These are phyloP conservation scores for Fusarium paranaense DNA, from an alignment of 2,329 filamentous ascomycete genomes.

Conservation along the genomic window DNA sequence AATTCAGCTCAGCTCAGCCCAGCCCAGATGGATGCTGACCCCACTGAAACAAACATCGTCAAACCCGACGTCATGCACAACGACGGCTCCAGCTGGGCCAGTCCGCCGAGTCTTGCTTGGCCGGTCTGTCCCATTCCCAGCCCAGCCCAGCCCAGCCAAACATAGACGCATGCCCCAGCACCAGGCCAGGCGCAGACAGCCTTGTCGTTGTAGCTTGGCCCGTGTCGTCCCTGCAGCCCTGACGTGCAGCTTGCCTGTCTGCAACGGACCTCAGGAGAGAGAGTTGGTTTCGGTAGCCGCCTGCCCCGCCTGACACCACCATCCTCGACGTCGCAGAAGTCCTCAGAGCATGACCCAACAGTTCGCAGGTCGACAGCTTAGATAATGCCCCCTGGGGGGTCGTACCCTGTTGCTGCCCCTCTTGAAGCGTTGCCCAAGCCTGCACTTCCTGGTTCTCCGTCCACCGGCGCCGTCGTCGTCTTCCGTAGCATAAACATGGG, in stretches of 20 bases:
- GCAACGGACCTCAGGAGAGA: constrained; percentile 15
- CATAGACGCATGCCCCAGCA: constrained; percentile 15
- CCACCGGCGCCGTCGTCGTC: constrained; percentile 66
- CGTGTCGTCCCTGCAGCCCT: constrained; percentile 25
- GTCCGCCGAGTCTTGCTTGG: constrained; percentile 11
- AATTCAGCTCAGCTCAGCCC: constrained; percentile 25
- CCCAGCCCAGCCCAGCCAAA: constrained; percentile 21
- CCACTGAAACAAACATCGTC: constrained; percentile 41
- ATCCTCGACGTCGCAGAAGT: constrained; percentile 8
- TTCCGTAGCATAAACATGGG: constrained; percentile 98
- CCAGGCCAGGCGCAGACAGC: constrained; percentile 29
- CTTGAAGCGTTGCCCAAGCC: constrained; percentile 60
- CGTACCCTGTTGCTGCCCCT: constrained; percentile 61
- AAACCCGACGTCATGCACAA: constrained; percentile 32
- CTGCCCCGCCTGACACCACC: constrained; percentile 12
- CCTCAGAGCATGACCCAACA: constrained; percentile 6
- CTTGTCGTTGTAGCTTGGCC: constrained; percentile 21
- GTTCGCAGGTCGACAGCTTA: constrained; percentile 44
- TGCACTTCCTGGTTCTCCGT: constrained; percentile 66
- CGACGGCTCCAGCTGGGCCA: constrained; percentile 4
- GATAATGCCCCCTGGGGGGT: constrained; percentile 71
- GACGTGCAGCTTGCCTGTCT: constrained; percentile 31
- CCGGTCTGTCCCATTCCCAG: constrained; percentile 20
- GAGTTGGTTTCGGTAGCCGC: constrained; percentile 38
- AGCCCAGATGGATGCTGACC: constrained; percentile 13